Conservation (phyloP, 2,329 filamentous ascomycete genomes). For the Daldinia eschscholtzii region DNA sequence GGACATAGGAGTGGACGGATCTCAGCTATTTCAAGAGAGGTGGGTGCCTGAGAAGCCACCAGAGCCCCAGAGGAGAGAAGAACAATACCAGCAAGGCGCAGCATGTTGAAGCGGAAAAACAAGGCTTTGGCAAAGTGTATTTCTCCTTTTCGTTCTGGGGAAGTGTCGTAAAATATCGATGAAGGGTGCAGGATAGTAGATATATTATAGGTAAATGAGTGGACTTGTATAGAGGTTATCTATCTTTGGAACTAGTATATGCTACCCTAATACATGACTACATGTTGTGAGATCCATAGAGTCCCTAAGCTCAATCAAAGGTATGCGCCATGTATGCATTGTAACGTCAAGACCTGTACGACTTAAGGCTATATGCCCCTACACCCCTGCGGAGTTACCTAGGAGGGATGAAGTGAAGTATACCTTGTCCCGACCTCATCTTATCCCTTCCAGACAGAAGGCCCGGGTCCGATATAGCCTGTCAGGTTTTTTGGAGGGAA, state of each 20-base stretch:
- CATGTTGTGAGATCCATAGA: neutral
- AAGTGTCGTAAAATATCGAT: neutral
- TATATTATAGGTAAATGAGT: neutral
- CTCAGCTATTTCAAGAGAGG: neutral
- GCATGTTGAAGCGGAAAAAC: neutral
- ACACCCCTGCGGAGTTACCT: neutral
- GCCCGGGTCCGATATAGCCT: neutral
- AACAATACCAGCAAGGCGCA: neutral
- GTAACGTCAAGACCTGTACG: conserved; percentile 3
- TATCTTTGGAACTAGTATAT: neutral
- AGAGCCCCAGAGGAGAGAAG: neutral
- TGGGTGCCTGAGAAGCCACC: neutral
- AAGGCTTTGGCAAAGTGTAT: neutral
- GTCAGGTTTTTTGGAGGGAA: neutral
- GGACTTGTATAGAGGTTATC: neutral
- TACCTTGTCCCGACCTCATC: neutral
- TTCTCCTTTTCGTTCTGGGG: neutral
- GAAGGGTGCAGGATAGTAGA: neutral
- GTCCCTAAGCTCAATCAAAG: neutral
- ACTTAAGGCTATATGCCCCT: conserved; percentile 7
- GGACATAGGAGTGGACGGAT: neutral
- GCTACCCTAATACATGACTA: neutral
- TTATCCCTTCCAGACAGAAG: neutral
- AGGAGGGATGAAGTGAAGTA: neutral
- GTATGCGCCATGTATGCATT: neutral